These are phyloP conservation scores for Auricularia sp. DNA, from an alignment of 768 basidiomycete genomes.

Conservation along the genomic window DNA sequence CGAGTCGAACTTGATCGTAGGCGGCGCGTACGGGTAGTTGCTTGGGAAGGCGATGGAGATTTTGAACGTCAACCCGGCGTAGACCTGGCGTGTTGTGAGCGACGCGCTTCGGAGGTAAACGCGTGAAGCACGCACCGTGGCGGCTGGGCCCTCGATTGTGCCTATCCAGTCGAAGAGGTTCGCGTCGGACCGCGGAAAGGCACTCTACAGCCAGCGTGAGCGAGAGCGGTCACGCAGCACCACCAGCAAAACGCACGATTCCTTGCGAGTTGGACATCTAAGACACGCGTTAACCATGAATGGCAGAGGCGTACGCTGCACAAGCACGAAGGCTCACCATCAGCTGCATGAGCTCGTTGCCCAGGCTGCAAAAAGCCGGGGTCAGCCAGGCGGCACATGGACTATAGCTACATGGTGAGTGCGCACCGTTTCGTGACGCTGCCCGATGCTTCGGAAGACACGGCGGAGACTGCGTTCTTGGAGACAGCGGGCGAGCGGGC, in stretches of 20 bases:
- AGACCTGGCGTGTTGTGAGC: slow-evolving; percentile 38
- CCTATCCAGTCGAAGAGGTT: slow-evolving; percentile 88
- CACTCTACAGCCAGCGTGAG: slow-evolving; percentile 44
- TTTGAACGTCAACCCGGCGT: slow-evolving; percentile 69
- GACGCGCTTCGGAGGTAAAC: not conserved
- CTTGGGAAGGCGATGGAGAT: slow-evolving; percentile 77
- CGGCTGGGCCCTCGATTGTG: slow-evolving; percentile 72
- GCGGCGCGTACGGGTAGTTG: slow-evolving; percentile 82
- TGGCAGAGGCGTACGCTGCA: too few relatives aligned
- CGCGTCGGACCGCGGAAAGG: slow-evolving; percentile 78
- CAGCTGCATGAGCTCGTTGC: slow-evolving; percentile 78
- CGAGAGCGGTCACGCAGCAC: not conserved
- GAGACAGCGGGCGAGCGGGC: not conserved
- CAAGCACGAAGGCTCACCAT: slow-evolving; percentile 45
- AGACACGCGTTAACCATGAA: not conserved
- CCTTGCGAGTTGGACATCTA: slow-evolving; percentile 87
- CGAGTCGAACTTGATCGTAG: slow-evolving; percentile 77
- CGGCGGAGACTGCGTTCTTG: slow-evolving; percentile 46
- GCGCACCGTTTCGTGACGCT: slow-evolving; percentile 76
- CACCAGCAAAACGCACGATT: slow-evolving; percentile 44
- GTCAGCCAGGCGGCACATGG: not conserved
- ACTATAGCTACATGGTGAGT: not conserved
- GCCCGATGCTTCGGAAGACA: slow-evolving; percentile 49
- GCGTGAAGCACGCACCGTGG: slow-evolving; percentile 43
- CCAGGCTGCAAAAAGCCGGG: slow-evolving; percentile 37